phyloP scores from a whole-genome alignment of 805 yeast species.

The Yarrowia sp. region DNA sequence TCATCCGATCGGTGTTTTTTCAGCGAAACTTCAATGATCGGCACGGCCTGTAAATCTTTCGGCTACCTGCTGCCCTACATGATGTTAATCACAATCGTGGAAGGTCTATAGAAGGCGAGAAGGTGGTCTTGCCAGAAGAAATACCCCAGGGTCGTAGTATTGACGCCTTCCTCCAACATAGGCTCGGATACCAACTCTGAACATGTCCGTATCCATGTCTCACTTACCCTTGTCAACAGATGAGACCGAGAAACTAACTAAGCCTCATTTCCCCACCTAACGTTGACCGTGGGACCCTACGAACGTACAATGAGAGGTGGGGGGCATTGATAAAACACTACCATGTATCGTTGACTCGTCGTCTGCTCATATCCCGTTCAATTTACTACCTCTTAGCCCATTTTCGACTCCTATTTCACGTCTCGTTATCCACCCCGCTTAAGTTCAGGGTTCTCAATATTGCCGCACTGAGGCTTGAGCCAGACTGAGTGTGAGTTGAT shows the following conservation, averaged over 20 bases:
- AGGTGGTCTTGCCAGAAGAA: no score
- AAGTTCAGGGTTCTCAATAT: constrained; percentile 5
- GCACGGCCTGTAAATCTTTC: constrained; percentile 3
- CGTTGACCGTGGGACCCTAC: background rate
- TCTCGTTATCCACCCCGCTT: no score
- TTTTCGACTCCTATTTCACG: no score
- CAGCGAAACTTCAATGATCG: constrained; percentile 6
- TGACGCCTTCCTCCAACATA: background rate
- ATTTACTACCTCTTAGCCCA: no score
- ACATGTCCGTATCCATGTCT: constrained; percentile 12
- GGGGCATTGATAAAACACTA: no score
- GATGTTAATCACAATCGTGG: background rate
- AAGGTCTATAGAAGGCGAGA: no score
- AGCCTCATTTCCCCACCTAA: constrained; percentile 11
- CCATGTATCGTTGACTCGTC: no score
- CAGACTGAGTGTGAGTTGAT: background rate
- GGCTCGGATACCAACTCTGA: background rate
- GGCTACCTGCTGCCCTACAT: constrained; percentile 28
- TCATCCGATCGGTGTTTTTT: background rate
- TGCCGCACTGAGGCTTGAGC: constrained; percentile 23
- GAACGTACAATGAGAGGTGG: no score
- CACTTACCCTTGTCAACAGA: constrained; percentile 7
- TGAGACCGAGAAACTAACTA: background rate
- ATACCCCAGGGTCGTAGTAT: no score
- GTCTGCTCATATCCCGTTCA: no score